These are phyloP conservation scores for Solanum verrucosum DNA, from an alignment of 257 asterid species.

Conservation along the genomic window DNA sequence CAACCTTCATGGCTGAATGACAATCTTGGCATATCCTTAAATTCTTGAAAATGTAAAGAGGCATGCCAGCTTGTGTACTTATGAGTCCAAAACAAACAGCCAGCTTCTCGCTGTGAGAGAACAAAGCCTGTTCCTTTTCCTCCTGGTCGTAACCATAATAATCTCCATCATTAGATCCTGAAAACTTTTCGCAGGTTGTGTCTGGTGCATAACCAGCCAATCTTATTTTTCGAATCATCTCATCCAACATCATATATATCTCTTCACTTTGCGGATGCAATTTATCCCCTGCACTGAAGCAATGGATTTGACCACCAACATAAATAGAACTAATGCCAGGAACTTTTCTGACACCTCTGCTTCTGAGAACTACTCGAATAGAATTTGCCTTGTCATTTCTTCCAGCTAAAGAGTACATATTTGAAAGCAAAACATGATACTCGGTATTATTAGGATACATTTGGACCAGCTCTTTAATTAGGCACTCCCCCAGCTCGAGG, in stretches of 20 bases:
- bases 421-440: slow-evolving; percentile 65
- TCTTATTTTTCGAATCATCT: slow-evolving; percentile 40
- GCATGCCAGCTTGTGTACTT: slow-evolving; percentile 36
- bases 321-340: slow-evolving; percentile 64
- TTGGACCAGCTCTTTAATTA: slow-evolving; percentile 35
- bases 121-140: slow-evolving; percentile 46
- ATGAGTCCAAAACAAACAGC: slow-evolving; percentile 50
- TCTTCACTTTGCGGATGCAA: slow-evolving; percentile 30
- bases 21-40: slow-evolving; percentile 52
- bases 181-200: slow-evolving; percentile 19
- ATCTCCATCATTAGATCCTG: slow-evolving; percentile 10
- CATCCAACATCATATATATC: slow-evolving; percentile 44
- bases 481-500: slow-evolving; percentile 42
- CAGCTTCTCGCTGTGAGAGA: slow-evolving; percentile 48
- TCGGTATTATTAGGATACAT: slow-evolving; percentile 55
- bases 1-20: slow-evolving; percentile 54
- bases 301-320: slow-evolving; percentile 37
- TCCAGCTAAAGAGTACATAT: slow-evolving; percentile 52
- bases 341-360: slow-evolving; percentile 45
- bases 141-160: slow-evolving; percentile 20
- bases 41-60: slow-evolving; percentile 49
- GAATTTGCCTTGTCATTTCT: slow-evolving; percentile 41
- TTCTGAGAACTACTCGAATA: slow-evolving; percentile 47
- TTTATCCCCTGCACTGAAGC: slow-evolving; percentile 50
- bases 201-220: slow-evolving; percentile 40